A percentile compares a stretch with the other conserved stretches of the same genome.
Conservation (phyloP, 169 alveolate species). For the Prorocentrum cordatum region DNA sequence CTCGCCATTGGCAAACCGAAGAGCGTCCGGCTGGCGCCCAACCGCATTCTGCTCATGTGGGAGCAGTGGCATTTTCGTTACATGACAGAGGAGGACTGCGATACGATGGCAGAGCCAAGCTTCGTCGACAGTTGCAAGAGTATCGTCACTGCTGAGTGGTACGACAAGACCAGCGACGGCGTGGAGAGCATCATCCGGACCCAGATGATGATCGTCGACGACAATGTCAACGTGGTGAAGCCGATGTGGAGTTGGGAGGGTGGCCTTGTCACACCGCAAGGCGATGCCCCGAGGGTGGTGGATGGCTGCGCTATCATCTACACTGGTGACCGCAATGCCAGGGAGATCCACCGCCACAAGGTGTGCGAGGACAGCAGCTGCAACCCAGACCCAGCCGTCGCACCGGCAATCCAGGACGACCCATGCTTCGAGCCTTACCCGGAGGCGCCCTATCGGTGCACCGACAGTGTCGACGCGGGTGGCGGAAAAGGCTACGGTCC, state of each 20-base stretch:
- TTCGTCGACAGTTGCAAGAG: neutral
- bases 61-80: neutral
- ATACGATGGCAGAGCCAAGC: too few species aligned
- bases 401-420: too few species aligned
- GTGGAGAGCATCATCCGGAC: neutral
- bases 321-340: neutral
- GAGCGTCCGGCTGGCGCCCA: neutral
- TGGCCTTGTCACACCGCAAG: neutral
- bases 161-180: neutral
- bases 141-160: neutral
- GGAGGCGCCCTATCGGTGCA: too few species aligned
- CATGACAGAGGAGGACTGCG: neutral
- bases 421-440: too few species aligned
- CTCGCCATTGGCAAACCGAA: neutral
- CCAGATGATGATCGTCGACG: neutral
- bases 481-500: too few species aligned
- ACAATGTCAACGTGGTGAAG: neutral
- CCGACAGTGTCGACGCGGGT: too few species aligned
- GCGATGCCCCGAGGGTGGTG: neutral
- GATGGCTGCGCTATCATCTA: neutral
- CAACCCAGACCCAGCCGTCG: too few species aligned
- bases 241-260: neutral
- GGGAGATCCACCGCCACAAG: too few species aligned
- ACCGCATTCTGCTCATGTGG: constrained; percentile 5
- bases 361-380: too few species aligned